These are phyloP conservation scores for Hyaloperonospora arabidopsidis DNA, from an alignment of 352 stramenopile species.

Conservation along the genomic window DNA sequence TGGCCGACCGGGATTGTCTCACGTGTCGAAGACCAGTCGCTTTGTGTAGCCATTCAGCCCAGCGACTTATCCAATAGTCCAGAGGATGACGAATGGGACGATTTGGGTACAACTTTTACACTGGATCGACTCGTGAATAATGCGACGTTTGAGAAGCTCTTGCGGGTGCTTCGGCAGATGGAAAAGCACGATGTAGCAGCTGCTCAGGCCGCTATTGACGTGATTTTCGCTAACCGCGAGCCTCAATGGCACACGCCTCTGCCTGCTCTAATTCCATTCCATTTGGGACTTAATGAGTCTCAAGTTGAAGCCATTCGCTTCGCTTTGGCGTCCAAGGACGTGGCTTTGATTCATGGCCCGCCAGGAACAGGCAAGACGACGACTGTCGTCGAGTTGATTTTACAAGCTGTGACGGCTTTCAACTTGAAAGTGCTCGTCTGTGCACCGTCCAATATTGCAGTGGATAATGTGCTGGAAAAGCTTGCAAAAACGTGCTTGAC, in stretches of 20 bases:
- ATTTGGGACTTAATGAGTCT: constrained; percentile 55
- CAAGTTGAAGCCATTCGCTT: constrained; percentile 73
- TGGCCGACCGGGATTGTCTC: constrained; percentile 56
- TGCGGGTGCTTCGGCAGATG: constrained; percentile 52
- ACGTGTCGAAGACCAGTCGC: constrained; percentile 45
- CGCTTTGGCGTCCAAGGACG: constrained; percentile 76
- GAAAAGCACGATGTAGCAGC: constrained; percentile 52
- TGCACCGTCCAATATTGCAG: constrained; percentile 96
- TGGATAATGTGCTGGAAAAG: constrained; percentile 97
- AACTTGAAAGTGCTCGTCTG: constrained; percentile 91
- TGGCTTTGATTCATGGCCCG: constrained; percentile 89
- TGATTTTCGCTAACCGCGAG: constrained; percentile 49
- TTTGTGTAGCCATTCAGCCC: constrained; percentile 35
- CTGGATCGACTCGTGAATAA: constrained; percentile 84
- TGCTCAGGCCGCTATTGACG: constrained; percentile 53
- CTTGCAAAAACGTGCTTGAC: constrained; percentile 50
- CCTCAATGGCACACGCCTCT: constrained; percentile 49
- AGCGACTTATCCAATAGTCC: constrained; percentile 22
- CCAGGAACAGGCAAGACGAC: constrained; percentile 95
- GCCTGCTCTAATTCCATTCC: constrained; percentile 41
- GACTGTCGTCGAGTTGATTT: constrained; percentile 94
- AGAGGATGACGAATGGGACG: constrained; percentile 43
- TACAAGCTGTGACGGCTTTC: constrained; percentile 83
- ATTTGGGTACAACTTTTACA: constrained; percentile 38
- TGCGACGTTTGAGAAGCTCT: constrained; percentile 75